phyloP scores from a whole-genome alignment of 2,329 filamentous ascomycete genomes.

The Zopfia rhizophila region DNA sequence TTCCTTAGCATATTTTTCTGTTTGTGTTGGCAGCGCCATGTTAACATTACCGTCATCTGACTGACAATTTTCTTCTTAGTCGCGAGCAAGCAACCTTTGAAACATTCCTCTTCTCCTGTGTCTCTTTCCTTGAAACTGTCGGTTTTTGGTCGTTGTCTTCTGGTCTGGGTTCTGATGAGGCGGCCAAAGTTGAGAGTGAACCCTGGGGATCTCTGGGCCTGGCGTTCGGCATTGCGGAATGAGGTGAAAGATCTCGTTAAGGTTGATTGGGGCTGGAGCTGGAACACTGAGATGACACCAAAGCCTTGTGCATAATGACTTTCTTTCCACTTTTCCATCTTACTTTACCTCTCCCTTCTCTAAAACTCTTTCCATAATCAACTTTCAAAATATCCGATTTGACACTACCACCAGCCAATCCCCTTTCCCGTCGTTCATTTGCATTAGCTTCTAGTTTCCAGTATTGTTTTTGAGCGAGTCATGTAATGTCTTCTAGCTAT shows the following conservation, averaged over 20 bases:
- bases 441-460: constrained; percentile 13
- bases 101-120: constrained; percentile 43
- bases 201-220: constrained; percentile 24
- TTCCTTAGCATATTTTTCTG: constrained; percentile 18
- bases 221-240: constrained; percentile 37
- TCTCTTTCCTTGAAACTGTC: constrained; percentile 40
- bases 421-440: constrained; percentile 11
- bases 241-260: constrained; percentile 28
- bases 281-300: constrained; percentile 34
- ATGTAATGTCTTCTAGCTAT: constrained; percentile 23
- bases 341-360: constrained; percentile 13
- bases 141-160: constrained; percentile 36
- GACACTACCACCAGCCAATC: no score
- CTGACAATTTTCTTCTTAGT: constrained; percentile 46
- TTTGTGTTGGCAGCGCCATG: constrained; percentile 27
- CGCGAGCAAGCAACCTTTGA: constrained; percentile 21
- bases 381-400: no score
- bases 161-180: constrained; percentile 39
- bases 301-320: constrained; percentile 34
- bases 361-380: constrained; percentile 14
- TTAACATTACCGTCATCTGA: constrained; percentile 36
- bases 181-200: constrained; percentile 22
- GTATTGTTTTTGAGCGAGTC: constrained; percentile 21
- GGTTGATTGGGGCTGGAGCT: constrained; percentile 43
- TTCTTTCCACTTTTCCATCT: constrained; percentile 17